Base-by-base conservation (phyloP, 495 filamentous ascomycete genomes). In the Trichoderma gamsii region DNA sequence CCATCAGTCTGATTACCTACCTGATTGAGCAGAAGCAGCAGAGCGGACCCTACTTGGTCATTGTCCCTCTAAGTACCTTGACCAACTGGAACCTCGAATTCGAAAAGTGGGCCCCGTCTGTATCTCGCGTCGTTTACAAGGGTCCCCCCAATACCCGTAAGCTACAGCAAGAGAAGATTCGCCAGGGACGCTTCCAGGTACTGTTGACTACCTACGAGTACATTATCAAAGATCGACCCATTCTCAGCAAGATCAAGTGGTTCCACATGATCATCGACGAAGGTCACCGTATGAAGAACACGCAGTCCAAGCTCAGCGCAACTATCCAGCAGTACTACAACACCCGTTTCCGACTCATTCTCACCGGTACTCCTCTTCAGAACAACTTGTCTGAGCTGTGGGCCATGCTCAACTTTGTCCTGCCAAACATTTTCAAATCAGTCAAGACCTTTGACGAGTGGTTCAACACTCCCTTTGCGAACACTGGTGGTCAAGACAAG, bases 201-300 rank as follows among this genome's bases (percentile, higher is more conserved):
- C 82, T 99, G 2, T 81, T 99, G 43, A 99, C 95, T 0, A 99
- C 95, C 12, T 99, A 98, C 79, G 95, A 99, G 78, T 99, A 97
- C 82, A 97, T 99, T 77, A 99, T 99, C 82, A 98, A 97, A 81
- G 95, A 99, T 73, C 89, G 94, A 29, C 93, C 93, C 1, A 82
- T 99, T 65, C 82, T 99, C 41, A 92, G 89, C 80, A 98, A 97
- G 82, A 90, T 99, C 75, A 97, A 97, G 77, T 99, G 95, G 95
- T 89, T 95, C 66, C 96, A 99, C 79, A 98, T 99, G 95, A 97
- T 99, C 71, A 96, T 99, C 67, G 95, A 99, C 72, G 95, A 99
- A 82, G 95, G 95, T 78, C 95, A 99, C 79, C 93, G 95, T 73
- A 99, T 99, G 95, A 99, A 99, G 86, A 99, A 99, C 78, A 82